A percentile compares a stretch with the other conserved stretches of the same genome.
Conservation (phyloP, 495 filamentous ascomycete species). For the Penicillium coprophilum region DNA sequence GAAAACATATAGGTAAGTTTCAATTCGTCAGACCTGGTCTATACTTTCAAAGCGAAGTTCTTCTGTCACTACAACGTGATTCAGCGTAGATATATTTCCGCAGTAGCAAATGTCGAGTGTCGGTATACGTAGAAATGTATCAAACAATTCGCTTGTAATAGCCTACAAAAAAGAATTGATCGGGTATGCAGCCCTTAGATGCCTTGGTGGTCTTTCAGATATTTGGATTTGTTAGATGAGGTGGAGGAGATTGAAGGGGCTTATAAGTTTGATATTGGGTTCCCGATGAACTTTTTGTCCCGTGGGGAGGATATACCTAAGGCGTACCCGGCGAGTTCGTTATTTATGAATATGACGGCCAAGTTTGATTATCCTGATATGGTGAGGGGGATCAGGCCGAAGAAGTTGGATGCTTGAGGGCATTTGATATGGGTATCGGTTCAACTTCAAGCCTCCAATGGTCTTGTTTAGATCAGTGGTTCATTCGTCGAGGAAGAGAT, state of each 20-base stretch:
- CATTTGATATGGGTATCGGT: too few species aligned
- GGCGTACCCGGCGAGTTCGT: conserved; percentile 19
- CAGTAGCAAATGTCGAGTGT: not conserved
- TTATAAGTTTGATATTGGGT: conserved; percentile 60
- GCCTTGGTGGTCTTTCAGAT: too few species aligned
- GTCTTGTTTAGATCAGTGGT: not conserved
- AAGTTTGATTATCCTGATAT: conserved; percentile 30
- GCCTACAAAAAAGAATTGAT: too few species aligned
- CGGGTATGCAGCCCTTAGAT: too few species aligned
- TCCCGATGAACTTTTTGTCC: conserved; percentile 55
- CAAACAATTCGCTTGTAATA: not conserved
- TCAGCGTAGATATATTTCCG: not conserved
- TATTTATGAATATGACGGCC: conserved; percentile 19
- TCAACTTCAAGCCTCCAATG: not conserved
- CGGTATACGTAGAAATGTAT: too few species aligned
- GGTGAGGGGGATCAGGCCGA: conserved; percentile 17
- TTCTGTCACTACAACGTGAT: too few species aligned
- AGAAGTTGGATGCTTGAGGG: conserved; percentile 23
- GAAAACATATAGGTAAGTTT: not conserved
- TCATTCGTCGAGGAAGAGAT: not conserved
- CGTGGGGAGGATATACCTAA: conserved; percentile 14
- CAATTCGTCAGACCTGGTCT: not conserved
- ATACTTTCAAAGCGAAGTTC: too few species aligned
- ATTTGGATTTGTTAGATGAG: conserved; percentile 53
- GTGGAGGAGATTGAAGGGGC: conserved; percentile 66